A percentile compares a stretch with the other conserved stretches of the same genome.
phyloP scores from a whole-genome alignment of 257 asterid species.

The Nicotiana tabacum region DNA sequence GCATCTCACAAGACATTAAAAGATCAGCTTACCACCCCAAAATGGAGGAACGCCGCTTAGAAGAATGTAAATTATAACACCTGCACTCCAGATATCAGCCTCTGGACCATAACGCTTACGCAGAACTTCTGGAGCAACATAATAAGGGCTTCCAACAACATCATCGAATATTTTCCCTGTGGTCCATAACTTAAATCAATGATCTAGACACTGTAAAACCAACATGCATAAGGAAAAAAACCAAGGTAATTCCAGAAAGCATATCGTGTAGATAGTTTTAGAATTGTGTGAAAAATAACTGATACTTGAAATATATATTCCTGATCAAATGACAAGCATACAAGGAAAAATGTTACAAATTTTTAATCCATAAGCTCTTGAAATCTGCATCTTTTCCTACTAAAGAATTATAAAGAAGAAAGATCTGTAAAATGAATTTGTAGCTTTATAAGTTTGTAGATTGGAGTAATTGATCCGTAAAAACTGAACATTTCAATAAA shows the following conservation, averaged over 20 bases:
- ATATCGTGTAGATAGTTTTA: too few relatives aligned
- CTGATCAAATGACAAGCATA: too few relatives aligned
- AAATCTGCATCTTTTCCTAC: too few relatives aligned
- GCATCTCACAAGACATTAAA: not conserved
- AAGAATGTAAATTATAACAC: slow-evolving; percentile 61
- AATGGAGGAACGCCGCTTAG: slow-evolving; percentile 72
- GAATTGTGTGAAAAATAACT: too few relatives aligned
- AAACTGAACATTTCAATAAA: not conserved
- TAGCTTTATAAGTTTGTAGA: too few relatives aligned
- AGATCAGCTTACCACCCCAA: slow-evolving; percentile 55
- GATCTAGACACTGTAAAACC: too few relatives aligned
- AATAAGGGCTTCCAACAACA: slow-evolving; percentile 71
- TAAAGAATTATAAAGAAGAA: too few relatives aligned
- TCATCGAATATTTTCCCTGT: slow-evolving; percentile 55
- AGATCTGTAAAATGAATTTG: too few relatives aligned
- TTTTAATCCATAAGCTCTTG: too few relatives aligned
- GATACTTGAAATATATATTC: too few relatives aligned
- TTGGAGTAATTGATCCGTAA: not conserved
- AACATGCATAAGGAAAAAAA: too few relatives aligned
- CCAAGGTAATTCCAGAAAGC: too few relatives aligned
- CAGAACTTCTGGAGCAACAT: slow-evolving; percentile 75
- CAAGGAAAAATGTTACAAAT: not conserved
- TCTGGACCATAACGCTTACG: slow-evolving; percentile 56
- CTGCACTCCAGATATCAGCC: slow-evolving; percentile 78
- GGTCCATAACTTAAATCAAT: not conserved